Percentiles rank a stretch among this genome's conserved stretches.
Conservation (phyloP, 2,329 filamentous ascomycete genomes). For the Stagonosporopsis cucurbitacearum region DNA sequence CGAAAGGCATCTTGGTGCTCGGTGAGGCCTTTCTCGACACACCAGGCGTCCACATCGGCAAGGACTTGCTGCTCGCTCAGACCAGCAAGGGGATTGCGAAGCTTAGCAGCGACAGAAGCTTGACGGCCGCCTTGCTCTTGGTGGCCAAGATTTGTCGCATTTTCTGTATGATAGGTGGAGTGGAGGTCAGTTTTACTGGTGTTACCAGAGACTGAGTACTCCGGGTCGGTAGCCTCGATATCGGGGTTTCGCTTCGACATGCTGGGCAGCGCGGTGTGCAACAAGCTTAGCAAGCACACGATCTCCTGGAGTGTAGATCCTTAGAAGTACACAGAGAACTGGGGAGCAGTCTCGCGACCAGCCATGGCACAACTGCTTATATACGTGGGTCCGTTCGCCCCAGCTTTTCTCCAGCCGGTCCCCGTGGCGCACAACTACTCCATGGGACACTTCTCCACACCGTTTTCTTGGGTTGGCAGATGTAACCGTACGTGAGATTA, state of each 20-base stretch:
- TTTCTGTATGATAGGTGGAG: constrained; percentile 28
- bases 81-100: constrained; percentile 63
- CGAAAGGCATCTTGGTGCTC: constrained; percentile 58
- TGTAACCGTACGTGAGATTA: constrained; percentile 31
- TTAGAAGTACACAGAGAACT: background rate
- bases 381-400: constrained; percentile 6
- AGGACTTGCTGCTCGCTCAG: constrained; percentile 61
- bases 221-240: constrained; percentile 37
- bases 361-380: constrained; percentile 10
- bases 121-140: constrained; percentile 3
- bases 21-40: constrained; percentile 55
- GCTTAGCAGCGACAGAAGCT: constrained; percentile 36
- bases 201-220: constrained; percentile 23
- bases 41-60: constrained; percentile 62
- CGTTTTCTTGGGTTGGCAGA: constrained; percentile 29
- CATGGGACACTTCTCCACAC: constrained; percentile 23
- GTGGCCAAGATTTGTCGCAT: constrained; percentile 18
- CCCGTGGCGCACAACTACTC: constrained; percentile 18
- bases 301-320: background rate
- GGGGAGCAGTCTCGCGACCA: background rate
- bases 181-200: constrained; percentile 36
- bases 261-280: background rate
- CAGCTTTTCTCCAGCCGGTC: constrained; percentile 12
- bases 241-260: constrained; percentile 36
- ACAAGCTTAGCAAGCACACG: background rate